Evolutionary conservation across 306 rosid species (phyloP), one percentile per base, ranked within the genome.

Genomic region (Astragalus glycyphyllos): DNA sequence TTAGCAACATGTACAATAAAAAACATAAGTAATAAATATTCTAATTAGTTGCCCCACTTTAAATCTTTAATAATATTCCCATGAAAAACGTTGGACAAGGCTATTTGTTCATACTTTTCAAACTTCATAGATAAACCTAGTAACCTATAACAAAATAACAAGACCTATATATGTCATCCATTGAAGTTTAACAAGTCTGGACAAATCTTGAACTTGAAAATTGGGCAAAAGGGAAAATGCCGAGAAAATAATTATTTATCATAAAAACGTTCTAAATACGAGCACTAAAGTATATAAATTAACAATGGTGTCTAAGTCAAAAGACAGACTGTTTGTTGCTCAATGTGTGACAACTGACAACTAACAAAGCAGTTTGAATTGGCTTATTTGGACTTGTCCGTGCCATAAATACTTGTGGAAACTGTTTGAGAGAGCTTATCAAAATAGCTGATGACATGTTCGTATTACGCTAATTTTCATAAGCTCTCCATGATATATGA

Each of bases 41-140:
- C 34, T 17, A 29, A 64, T 26, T 50, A 37, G 66, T 11, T 65
- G 47, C 42, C 63, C 4, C 41, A 44, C 31, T 20, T 62, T 51
- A 51, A 10, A n/a, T n/a, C n/a, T n/a, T n/a, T n/a, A n/a, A n/a
- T 42, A 60, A 51, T 44, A 3, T 58, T 48, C 56, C 17, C 64
- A 35, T 56, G 70, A 56, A 75, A 56, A 67, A 37, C 4, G 60
- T 5, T 8, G 11, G 11, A 53, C 47, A 40, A 57, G 47, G 34
- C 31, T 55, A 17, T 26, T 51, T 69, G 29, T 41, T 42, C 53
- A n/a, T 56, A 5, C 65, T 41, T 23, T 41, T 42, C 53, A n/a
- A 41, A 5, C 65, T 41, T 23, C 34, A 41, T 40, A 9, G 10
- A 4, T 17, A 5, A 61, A 4, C 9, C 8, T 64, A 11, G n/a